phyloP scores from a whole-genome alignment of 116 monocot species.

The Posidonia oceanica region DNA sequence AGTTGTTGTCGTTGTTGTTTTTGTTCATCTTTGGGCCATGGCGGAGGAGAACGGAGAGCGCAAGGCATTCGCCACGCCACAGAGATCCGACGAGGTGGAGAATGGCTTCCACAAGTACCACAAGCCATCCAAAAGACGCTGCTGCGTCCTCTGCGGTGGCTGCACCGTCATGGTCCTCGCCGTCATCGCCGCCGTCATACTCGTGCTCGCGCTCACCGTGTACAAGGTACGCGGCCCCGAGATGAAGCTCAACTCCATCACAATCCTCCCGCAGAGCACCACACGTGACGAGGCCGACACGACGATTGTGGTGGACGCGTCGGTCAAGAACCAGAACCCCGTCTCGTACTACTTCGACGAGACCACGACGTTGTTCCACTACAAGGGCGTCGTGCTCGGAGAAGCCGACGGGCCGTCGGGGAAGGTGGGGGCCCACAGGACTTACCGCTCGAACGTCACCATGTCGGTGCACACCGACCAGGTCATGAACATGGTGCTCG shows the following conservation, averaged over 20 bases:
- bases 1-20: no score
- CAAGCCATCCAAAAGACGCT: neutral
- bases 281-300: neutral
- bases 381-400: neutral
- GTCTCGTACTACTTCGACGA: conserved; percentile 10
- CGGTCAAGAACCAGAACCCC: conserved; percentile 16
- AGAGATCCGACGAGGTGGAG: neutral
- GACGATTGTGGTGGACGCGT: conserved; percentile 10
- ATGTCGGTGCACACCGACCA: neutral
- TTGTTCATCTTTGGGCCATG: neutral
- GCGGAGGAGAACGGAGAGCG: neutral
- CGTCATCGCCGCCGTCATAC: neutral
- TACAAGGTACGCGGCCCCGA: conserved; percentile 12
- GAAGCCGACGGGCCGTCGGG: conserved; percentile 1
- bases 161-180: neutral
- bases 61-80: neutral
- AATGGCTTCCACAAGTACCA: neutral
- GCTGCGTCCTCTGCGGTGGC: neutral
- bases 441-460: conserved; percentile 12
- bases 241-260: conserved; percentile 19
- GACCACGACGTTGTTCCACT: conserved; percentile 10
- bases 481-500: neutral
- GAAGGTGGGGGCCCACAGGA: neutral
- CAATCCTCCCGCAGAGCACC: neutral
- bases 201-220: conserved; percentile 10